Conservation (phyloP, 768 basidiomycete species). For the Coprinopsis sp. region DNA sequence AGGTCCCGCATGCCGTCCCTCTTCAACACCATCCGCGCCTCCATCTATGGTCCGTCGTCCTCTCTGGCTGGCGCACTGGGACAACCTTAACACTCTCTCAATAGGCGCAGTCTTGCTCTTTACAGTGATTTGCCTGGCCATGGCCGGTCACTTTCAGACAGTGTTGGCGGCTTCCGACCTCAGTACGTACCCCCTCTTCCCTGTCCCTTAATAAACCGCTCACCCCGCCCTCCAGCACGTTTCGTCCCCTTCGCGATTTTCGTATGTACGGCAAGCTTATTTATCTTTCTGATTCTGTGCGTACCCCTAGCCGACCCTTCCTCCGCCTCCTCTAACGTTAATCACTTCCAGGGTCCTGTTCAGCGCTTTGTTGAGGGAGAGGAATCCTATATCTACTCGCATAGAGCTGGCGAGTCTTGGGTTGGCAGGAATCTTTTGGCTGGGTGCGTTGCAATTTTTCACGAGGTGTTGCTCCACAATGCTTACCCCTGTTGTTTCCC, state of each 20-base stretch:
- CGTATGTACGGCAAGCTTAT: slow-evolving; percentile 64
- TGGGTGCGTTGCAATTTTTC: slow-evolving; percentile 45
- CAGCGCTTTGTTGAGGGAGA: slow-evolving; percentile 55
- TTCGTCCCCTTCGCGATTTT: slow-evolving; percentile 86
- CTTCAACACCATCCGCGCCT: slow-evolving; percentile 65
- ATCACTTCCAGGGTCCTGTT: slow-evolving; percentile 49
- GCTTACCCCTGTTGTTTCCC: slow-evolving; percentile 12
- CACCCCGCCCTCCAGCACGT: slow-evolving; percentile 50
- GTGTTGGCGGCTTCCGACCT: slow-evolving; percentile 73
- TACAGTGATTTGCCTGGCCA: slow-evolving; percentile 73
- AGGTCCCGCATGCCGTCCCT: slow-evolving; percentile 59
- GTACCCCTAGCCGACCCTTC: slow-evolving; percentile 20
- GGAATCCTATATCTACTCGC: slow-evolving; percentile 77
- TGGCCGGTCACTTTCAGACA: slow-evolving; percentile 73
- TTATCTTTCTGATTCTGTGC: slow-evolving; percentile 65
- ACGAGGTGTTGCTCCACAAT: slow-evolving; percentile 2
- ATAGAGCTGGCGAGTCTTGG: slow-evolving; percentile 71
- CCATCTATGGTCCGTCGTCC: slow-evolving; percentile 56
- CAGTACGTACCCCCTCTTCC: slow-evolving; percentile 43
- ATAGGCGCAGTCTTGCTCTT: slow-evolving; percentile 65
- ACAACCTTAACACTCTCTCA: not conserved
- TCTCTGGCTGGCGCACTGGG: slow-evolving; percentile 1
- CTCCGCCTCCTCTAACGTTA: not conserved
- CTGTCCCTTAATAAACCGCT: slow-evolving; percentile 7
- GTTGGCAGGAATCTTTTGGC: slow-evolving; percentile 72